A percentile compares a stretch with the other conserved stretches of the same genome.
Conservation (phyloP, 2,329 filamentous ascomycete genomes). For the Aspergillus ochraceoroseus region DNA sequence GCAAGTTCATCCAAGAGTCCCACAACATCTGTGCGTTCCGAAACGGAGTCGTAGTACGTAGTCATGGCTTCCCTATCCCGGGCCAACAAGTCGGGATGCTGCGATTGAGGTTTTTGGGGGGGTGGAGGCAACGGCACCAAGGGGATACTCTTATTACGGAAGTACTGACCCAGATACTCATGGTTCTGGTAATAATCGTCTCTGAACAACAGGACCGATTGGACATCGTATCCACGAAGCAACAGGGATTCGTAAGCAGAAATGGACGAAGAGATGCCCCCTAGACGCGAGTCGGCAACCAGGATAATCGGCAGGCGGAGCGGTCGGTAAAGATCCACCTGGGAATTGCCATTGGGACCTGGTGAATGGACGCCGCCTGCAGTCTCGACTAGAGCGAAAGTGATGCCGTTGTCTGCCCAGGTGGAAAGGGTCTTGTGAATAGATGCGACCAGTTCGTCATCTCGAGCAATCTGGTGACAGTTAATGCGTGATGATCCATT, state of each 20-base stretch:
- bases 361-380: slow-evolving; percentile 79
- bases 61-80: slow-evolving; percentile 56
- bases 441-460: slow-evolving; percentile 48
- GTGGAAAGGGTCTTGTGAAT: slow-evolving; percentile 45
- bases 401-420: slow-evolving; percentile 37
- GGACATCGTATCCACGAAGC: slow-evolving; percentile 73
- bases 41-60: slow-evolving; percentile 57
- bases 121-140: slow-evolving; percentile 57
- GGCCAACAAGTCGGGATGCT: slow-evolving; percentile 30
- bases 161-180: slow-evolving; percentile 63
- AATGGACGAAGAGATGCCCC: slow-evolving; percentile 75
- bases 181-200: slow-evolving; percentile 64
- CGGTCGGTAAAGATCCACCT: slow-evolving; percentile 72
- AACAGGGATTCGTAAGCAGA: slow-evolving; percentile 73
- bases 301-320: slow-evolving; percentile 69
- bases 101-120: slow-evolving; percentile 43
- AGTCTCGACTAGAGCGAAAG: slow-evolving; percentile 71
- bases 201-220: slow-evolving; percentile 64
- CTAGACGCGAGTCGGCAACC: slow-evolving; percentile 68
- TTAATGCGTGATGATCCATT: slow-evolving; percentile 5
- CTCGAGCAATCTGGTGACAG: slow-evolving; percentile 44
- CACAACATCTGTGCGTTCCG: slow-evolving; percentile 38
- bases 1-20: slow-evolving; percentile 52
- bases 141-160: slow-evolving; percentile 55
- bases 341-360: slow-evolving; percentile 66